phyloP scores from a whole-genome alignment of 345 rosid genomes.

The Sonneratia alba region DNA sequence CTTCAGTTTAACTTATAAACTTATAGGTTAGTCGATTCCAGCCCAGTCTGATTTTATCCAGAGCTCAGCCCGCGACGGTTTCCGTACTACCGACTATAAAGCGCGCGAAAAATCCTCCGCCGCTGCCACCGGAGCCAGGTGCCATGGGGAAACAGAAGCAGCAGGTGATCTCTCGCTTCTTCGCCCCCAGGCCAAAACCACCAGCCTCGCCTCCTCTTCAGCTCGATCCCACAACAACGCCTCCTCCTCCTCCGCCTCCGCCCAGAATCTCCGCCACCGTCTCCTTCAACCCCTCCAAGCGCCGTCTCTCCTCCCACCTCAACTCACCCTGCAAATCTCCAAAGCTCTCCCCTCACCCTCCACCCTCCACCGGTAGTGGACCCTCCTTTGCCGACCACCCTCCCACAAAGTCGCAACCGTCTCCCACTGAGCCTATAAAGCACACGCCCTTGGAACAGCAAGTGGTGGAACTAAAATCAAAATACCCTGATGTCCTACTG shows the following conservation, averaged over 20 bases:
- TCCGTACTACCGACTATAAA: background rate
- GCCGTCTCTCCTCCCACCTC: constrained; percentile 53
- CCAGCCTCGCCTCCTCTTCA: constrained; percentile 4
- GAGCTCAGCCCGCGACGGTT: too few relatives aligned
- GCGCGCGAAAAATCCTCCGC: constrained; percentile 4
- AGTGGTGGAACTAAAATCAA: constrained; percentile 57
- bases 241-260: constrained; percentile 24
- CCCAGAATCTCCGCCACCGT: constrained; percentile 58
- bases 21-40: too few relatives aligned
- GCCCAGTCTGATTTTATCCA: too few relatives aligned
- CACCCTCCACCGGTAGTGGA: background rate
- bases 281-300: constrained; percentile 62
- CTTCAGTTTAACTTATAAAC: too few relatives aligned
- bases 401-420: constrained; percentile 11
- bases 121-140: background rate
- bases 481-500: constrained; percentile 62
- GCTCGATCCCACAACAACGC: constrained; percentile 8
- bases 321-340: constrained; percentile 32
- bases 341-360: constrained; percentile 49
- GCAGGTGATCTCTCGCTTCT: constrained; percentile 79
- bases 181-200: constrained; percentile 57
- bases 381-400: constrained; percentile 21
- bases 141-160: constrained; percentile 74
- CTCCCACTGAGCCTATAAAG: constrained; percentile 18
- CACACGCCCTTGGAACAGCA: constrained; percentile 85